Evolutionary conservation across 176 grass and related monocot species (phyloP).

Genomic region (Musa beccarii): DNA sequence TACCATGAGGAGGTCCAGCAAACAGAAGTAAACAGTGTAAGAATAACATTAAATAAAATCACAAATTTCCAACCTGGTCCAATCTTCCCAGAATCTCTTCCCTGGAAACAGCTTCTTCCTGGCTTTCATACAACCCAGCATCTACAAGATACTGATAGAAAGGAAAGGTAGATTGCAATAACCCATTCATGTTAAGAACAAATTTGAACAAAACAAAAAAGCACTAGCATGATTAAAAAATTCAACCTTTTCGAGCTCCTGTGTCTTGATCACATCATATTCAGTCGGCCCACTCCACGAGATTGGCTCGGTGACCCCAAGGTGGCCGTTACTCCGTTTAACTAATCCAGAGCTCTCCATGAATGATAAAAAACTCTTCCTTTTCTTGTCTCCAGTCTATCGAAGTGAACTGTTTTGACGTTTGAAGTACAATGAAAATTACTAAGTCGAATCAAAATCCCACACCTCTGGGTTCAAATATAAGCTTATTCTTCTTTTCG

Average conservation of each 20-base stretch:
- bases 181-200: background rate
- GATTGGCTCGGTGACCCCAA: conserved; percentile 82
- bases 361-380: background rate
- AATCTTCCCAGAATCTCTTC: conserved; percentile 89
- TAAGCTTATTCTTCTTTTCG: background rate
- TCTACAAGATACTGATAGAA: conserved; percentile 53
- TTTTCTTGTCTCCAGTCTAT: background rate
- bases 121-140: conserved; percentile 68
- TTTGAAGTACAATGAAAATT: background rate
- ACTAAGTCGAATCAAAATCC: background rate
- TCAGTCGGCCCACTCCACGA: conserved; percentile 58
- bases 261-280: conserved; percentile 44
- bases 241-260: conserved; percentile 70
- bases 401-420: background rate
- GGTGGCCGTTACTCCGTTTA: conserved; percentile 44
- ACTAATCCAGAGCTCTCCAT: conserved; percentile 22
- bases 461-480: background rate
- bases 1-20: background rate
- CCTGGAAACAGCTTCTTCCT: conserved; percentile 53
- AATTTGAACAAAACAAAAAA: background rate
- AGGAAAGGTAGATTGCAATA: background rate
- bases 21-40: background rate
- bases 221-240: background rate
- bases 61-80: conserved; percentile 56
- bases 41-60: background rate